A percentile compares a stretch with the other conserved stretches of the same genome.
These are phyloP conservation scores for Chlamydomonas eustigma DNA, from an alignment of 139 green algal genomes.

Conservation along the genomic window DNA sequence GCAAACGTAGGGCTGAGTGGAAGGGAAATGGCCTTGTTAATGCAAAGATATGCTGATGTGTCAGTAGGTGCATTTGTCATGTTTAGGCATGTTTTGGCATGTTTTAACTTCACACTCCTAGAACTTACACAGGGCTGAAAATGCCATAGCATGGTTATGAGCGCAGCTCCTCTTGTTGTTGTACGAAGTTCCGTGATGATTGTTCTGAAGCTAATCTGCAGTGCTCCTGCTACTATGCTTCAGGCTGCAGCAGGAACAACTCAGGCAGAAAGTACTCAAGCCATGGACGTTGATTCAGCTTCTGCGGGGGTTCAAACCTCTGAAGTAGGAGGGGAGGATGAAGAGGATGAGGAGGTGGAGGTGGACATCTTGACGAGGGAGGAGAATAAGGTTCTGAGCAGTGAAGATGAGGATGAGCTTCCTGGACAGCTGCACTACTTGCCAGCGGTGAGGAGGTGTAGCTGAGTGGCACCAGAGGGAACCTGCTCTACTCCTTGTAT, in stretches of 20 bases:
- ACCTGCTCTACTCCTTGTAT: no score
- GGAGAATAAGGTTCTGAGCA: slow-evolving; percentile 25
- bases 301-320: not conserved
- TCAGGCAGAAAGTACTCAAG: not conserved
- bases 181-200: not conserved
- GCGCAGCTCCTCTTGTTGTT: not conserved
- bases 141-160: not conserved
- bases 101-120: no score
- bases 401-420: slow-evolving; percentile 39
- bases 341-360: not conserved
- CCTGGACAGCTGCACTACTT: slow-evolving; percentile 32
- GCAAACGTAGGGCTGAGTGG: not conserved
- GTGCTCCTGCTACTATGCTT: not conserved
- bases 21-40: no score
- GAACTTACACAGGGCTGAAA: no score
- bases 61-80: no score
- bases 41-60: no score
- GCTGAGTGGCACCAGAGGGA: no score
- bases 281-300: not conserved
- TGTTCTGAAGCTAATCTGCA: not conserved
- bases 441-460: slow-evolving; percentile 19
- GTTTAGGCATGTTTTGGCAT: no score
- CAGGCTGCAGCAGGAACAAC: not conserved
- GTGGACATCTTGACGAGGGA: slow-evolving; percentile 17
- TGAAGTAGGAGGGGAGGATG: not conserved